Percentiles rank a stretch among this genome's conserved stretches.
These are phyloP conservation scores for Mucor ambiguus DNA, from an alignment of 371 early-diverging fungal species.

Conservation along the genomic window DNA sequence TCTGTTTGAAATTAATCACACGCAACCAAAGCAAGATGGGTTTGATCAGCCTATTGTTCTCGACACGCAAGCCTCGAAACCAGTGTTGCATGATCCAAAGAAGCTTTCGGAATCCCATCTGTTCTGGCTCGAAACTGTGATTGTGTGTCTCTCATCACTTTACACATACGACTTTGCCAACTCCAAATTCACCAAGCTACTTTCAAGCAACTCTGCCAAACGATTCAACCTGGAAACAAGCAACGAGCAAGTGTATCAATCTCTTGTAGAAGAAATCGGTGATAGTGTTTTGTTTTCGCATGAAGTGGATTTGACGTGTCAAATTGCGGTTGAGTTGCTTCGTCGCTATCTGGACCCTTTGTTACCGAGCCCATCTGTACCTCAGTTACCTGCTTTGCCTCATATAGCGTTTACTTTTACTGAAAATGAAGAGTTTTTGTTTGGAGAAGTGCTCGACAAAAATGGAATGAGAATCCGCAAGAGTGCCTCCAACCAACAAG, in stretches of 20 bases:
- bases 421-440: constrained; percentile 26
- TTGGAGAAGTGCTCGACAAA: constrained; percentile 9
- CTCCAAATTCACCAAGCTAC: constrained; percentile 45
- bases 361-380: constrained; percentile 17
- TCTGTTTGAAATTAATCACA: constrained; percentile 25
- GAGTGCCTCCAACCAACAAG: not conserved
- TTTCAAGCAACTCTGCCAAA: not conserved
- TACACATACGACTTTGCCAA: constrained; percentile 58
- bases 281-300: constrained; percentile 37
- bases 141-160: constrained; percentile 54
- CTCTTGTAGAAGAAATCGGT: constrained; percentile 17
- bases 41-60: not conserved
- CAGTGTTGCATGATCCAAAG: not conserved
- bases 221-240: constrained; percentile 9
- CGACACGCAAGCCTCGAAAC: not conserved
- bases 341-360: constrained; percentile 23
- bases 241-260: constrained; percentile 11
- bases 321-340: constrained; percentile 40
- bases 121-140: constrained; percentile 57
- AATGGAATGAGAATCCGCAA: not conserved
- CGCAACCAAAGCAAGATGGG: not conserved
- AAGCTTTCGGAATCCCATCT: constrained; percentile 23
- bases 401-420: constrained; percentile 8
- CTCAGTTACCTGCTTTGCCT: constrained; percentile 27
- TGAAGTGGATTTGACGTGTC: constrained; percentile 39